Percentiles rank a stretch among this genome's conserved stretches.
Evolutionary conservation across 768 basidiomycete species (phyloP).

Genomic region (Coprinellus micaceus): DNA sequence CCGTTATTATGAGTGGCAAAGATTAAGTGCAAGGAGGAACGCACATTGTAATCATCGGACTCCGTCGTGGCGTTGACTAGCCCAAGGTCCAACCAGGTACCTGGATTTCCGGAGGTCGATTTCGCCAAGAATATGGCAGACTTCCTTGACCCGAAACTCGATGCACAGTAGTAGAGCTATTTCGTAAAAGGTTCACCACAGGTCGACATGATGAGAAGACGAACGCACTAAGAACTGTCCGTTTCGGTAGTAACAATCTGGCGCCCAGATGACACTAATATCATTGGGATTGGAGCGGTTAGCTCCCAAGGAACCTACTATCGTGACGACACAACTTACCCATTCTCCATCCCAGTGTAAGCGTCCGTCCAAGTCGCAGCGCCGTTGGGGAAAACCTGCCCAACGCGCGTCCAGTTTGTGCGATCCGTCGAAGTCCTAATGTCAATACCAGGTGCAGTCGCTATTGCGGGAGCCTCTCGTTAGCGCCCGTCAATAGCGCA

Average conservation of each 20-base stretch:
- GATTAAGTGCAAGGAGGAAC: too few species aligned
- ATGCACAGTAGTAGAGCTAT: conserved; percentile 53
- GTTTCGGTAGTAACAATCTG: conserved; percentile 32
- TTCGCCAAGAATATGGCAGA: conserved; percentile 54
- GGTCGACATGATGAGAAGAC: neutral
- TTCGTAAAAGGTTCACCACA: neutral
- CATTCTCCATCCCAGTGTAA: conserved; percentile 46
- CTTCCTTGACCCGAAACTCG: conserved; percentile 52
- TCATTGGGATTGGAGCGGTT: neutral
- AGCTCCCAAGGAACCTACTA: neutral
- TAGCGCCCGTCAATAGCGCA: neutral
- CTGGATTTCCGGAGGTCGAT: conserved; percentile 45
- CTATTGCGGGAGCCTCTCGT: conserved; percentile 18
- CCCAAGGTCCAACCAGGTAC: conserved; percentile 44
- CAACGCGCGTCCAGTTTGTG: conserved; percentile 41
- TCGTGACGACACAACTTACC: conserved; percentile 21
- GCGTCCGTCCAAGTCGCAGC: conserved; percentile 44
- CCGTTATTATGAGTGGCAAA: too few species aligned
- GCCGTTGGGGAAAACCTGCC: conserved; percentile 47
- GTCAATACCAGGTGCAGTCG: conserved; percentile 43
- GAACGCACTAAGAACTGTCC: conserved; percentile 26
- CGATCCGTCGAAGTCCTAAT: conserved; percentile 50
- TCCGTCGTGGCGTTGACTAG: conserved; percentile 42
- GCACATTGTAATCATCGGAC: conserved; percentile 40
- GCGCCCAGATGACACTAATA: conserved; percentile 36